Base-by-base conservation (phyloP, 192 early-diverging fungal species). In the Dissophora globulifera region DNA sequence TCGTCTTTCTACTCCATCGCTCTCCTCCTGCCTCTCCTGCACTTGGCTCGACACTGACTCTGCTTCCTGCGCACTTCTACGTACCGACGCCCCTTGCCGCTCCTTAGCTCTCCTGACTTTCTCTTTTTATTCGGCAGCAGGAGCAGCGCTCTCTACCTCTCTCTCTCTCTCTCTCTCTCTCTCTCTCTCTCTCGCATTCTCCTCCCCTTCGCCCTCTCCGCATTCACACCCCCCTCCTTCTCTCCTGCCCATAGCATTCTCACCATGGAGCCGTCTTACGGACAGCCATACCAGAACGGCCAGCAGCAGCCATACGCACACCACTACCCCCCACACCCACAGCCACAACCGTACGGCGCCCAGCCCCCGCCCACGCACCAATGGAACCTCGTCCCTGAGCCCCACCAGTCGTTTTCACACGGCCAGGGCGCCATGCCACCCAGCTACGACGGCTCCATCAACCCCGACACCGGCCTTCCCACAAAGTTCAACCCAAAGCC, bases 401-500 rank as follows among this genome's bases (percentile, higher is more conserved):
- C 27, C 0, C 47, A 62, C 16, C n/a, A n/a, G n/a, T n/a, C n/a
- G n/a, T n/a, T n/a, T n/a, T n/a, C 59, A 4, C 75, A 78, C 32
- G 58, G 60, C 2, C 75, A 64, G 20, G 45, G 33, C 25, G 51
- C 33, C 20, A 32, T 46, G 19, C 69, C 64, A 12, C 72, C 78
- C 27, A 57, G 20, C 9, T 66, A 69, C 22, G 56, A 71, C 17
- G 70, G 70, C 22, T 23, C 63, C 33, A 47, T 76, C 47, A 76
- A 76, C 58, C 72, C 72, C 17, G 72, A 76, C 11, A 62, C 72
- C 0, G 72, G 72, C 4, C 64, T 76, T 12, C 72, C 72, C 46
- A 23, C 72, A 20, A 80, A 80, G 48, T 80, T 72, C 69, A 72
- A 72, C 42, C 69, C 78, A 26, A 80, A 67, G 45, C 78, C 78